phyloP scores from a whole-genome alignment of 2,329 filamentous ascomycete species.

The Didymosphaeria variabile region DNA sequence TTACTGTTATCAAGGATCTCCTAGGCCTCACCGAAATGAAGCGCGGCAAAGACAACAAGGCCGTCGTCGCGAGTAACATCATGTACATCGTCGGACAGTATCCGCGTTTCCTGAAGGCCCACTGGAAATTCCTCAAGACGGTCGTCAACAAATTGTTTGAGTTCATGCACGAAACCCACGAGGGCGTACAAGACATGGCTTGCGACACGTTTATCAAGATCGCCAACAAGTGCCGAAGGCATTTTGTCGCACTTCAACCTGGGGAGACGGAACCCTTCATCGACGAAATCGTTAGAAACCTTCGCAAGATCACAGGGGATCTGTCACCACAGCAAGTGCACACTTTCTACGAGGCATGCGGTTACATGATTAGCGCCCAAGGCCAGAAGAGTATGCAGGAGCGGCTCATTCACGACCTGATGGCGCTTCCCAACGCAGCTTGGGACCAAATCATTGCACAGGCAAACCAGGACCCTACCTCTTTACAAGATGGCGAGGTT shows the following conservation, averaged over 20 bases:
- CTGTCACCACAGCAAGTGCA: conserved; percentile 96
- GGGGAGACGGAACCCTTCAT: conserved; percentile 97
- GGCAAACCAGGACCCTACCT: conserved; percentile 83
- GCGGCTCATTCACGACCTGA: conserved; percentile 86
- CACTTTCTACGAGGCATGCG: conserved; percentile 98
- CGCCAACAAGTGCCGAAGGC: conserved; percentile 94
- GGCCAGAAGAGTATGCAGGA: conserved; percentile 95
- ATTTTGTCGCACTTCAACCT: conserved; percentile 95
- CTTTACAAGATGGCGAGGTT: conserved; percentile 89
- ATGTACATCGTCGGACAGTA: conserved; percentile 99
- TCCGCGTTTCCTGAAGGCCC: conserved; percentile 95
- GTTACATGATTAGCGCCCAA: conserved; percentile 98
- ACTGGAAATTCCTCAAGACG: conserved; percentile 99
- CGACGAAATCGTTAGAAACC: conserved; percentile 95
- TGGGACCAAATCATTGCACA: conserved; percentile 91
- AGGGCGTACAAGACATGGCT: conserved; percentile 99
- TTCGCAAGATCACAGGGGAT: conserved; percentile 95
- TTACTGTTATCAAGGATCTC: conserved; percentile 98
- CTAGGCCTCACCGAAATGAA: conserved; percentile 98
- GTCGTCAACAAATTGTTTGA: conserved; percentile 99
- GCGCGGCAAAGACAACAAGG: conserved; percentile 99
- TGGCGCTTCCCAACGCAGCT: conserved; percentile 90
- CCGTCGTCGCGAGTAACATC: conserved; percentile 98
- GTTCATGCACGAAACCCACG: conserved; percentile 99
- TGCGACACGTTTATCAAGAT: conserved; percentile 99